Base-by-base conservation (phyloP, 225 moss, liverwort and hornwort species). In the Sphagnum tenellum region DNA sequence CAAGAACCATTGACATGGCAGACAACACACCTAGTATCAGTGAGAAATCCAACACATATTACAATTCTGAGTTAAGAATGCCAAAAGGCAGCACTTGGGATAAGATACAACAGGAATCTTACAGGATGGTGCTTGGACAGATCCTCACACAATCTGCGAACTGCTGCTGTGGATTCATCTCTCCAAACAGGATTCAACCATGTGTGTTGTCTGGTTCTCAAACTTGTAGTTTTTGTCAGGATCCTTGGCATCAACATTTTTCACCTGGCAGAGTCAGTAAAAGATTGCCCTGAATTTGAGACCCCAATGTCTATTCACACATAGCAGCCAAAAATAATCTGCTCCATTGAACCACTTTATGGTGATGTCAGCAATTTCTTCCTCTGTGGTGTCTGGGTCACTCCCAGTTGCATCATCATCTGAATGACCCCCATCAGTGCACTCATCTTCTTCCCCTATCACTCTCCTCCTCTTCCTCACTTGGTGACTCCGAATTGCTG, bases 101-200 rank as follows among this genome's bases (percentile, higher is more conserved):
- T 29, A 29, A 29, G 29, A 29, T 29, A 29, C 29, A 29, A 29
- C 29, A 29, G 29, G 29, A 29, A 29, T 5, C 71, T 73, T 76
- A 81, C 84, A 61, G 67, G 84, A 61, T 2, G 96, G 92, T 54
- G 84, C 67, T 76, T 92, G 92, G 81, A 92, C 88, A 12, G 96
- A 98, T 63, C 87, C 89, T 77, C 96, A 78, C 64, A 98, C 92
- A 92, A 98, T 98, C 71, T 96, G 95, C 95, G 89, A 96, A 54
- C 92, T 8, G 95, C 95, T 57, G 77, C 74, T 65, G 82, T 69
- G 57, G 68, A 65, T 67, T 93, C 92, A 65, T 81, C 87, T 61
- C 96, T 92, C 96, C 96, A 98, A 3, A 86, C 65, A 73, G 80
- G 86, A 68, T 98, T 89, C 54, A 98, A 72, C 67, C 87, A 98